Conservation (phyloP, 2,329 filamentous ascomycete genomes). For the Rosellinia necatrix region DNA sequence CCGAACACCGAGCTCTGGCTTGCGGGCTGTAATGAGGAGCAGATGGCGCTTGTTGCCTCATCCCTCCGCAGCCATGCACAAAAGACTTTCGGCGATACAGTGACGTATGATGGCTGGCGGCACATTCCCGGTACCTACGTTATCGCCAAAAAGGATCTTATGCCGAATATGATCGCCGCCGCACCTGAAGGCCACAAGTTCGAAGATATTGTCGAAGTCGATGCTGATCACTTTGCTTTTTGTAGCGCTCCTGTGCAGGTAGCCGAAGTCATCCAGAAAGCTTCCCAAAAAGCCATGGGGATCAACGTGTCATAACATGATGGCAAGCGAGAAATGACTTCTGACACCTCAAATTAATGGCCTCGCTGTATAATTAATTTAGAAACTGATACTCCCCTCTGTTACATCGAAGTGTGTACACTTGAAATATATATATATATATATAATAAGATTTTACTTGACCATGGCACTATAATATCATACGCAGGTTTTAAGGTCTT, state of each 20-base stretch:
- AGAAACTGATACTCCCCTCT: not conserved
- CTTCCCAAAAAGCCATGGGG: conserved; percentile 13
- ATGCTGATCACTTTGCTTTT: conserved; percentile 27
- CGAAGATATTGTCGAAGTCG: conserved; percentile 23
- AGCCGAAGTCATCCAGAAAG: conserved; percentile 17
- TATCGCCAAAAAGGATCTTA: conserved; percentile 17
- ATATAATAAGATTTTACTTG: not conserved
- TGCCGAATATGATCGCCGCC: conserved; percentile 22
- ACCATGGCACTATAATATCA: no score
- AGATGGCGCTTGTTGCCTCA: conserved; percentile 2
- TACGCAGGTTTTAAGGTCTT: no score
- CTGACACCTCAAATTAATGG: not conserved
- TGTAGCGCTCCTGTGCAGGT: conserved; percentile 19
- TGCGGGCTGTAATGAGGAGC: conserved; percentile 17
- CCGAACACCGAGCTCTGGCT: conserved; percentile 6
- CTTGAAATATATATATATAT: not conserved
- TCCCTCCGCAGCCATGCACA: conserved; percentile 21
- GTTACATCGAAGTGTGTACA: no score
- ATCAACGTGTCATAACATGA: not conserved
- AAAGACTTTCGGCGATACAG: conserved; percentile 18
- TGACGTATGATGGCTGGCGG: conserved; percentile 25
- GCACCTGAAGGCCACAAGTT: conserved; percentile 28
- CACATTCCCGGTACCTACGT: conserved; percentile 25
- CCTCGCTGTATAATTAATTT: not conserved
- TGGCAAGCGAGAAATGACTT: not conserved